phyloP scores from a whole-genome alignment of 2,329 filamentous ascomycete genomes.

The Penicillium italicum region DNA sequence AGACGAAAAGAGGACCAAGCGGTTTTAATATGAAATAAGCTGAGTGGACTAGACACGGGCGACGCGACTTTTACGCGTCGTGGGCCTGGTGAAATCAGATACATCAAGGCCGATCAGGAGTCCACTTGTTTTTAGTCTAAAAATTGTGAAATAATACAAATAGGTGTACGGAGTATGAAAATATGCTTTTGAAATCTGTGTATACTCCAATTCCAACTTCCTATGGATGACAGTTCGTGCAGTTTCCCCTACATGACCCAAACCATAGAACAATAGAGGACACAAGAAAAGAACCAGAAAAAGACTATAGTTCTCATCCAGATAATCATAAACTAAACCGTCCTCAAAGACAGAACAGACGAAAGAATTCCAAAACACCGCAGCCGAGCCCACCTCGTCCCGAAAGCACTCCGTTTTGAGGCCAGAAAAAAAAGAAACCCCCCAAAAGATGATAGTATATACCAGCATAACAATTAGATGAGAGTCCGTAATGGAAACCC shows the following conservation, averaged over 20 bases:
- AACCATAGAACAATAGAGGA: neutral
- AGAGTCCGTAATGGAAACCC: neutral
- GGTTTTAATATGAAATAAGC: neutral
- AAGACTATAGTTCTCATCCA: neutral
- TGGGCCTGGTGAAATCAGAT: neutral
- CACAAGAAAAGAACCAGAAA: neutral
- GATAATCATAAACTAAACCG: neutral
- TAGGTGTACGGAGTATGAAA: neutral
- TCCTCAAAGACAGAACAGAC: neutral
- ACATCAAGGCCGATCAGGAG: neutral
- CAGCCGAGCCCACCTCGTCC: neutral
- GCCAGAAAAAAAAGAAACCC: neutral
- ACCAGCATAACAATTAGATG: conserved; percentile 8
- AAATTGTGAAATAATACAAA: no score
- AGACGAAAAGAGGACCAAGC: neutral
- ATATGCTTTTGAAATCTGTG: neutral
- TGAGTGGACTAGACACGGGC: neutral
- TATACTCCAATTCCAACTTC: neutral
- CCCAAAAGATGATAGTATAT: conserved; percentile 7
- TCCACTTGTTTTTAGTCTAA: neutral
- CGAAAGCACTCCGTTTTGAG: conserved; percentile 4
- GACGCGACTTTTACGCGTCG: neutral
- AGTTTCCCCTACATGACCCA: neutral
- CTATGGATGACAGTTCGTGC: neutral
- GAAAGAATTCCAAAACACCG: conserved; percentile 3